A percentile compares a stretch with the other conserved stretches of the same genome.
phyloP scores from a whole-genome alignment of 2,329 filamentous ascomycete species.

The Tothia fuscella region DNA sequence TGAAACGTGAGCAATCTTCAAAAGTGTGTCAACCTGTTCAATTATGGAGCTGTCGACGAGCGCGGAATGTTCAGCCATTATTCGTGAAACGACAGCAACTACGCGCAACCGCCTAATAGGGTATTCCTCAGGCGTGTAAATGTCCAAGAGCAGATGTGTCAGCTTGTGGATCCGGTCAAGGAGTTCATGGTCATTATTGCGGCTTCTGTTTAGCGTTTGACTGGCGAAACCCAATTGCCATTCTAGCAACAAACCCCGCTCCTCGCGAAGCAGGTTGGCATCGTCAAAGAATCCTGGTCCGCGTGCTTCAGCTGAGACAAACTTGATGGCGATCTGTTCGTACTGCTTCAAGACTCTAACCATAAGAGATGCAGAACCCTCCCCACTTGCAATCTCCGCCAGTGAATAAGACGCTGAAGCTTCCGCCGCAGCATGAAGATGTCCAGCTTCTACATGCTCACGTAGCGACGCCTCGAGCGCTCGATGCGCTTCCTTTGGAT shows the following conservation, averaged over 20 bases:
- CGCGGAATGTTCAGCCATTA: slow-evolving; percentile 11
- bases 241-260: slow-evolving; percentile 30
- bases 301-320: slow-evolving; percentile 35
- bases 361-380: slow-evolving; percentile 1
- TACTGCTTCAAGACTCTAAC: background rate
- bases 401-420: slow-evolving; percentile 40
- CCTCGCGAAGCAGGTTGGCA: slow-evolving; percentile 16
- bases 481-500: slow-evolving; percentile 44
- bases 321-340: slow-evolving; percentile 16
- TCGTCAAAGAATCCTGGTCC: slow-evolving; percentile 35
- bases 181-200: background rate
- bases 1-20: slow-evolving; percentile 23
- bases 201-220: slow-evolving; percentile 17
- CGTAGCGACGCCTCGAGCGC: slow-evolving; percentile 49
- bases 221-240: slow-evolving; percentile 27
- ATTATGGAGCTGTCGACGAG: slow-evolving; percentile 2
- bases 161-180: background rate
- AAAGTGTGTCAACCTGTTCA: slow-evolving; percentile 5
- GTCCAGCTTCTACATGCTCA: slow-evolving; percentile 46
- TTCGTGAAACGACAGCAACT: slow-evolving; percentile 18
- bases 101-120: slow-evolving; percentile 24
- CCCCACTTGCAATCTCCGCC: slow-evolving; percentile 11
- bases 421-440: slow-evolving; percentile 41
- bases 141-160: slow-evolving; percentile 17
- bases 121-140: slow-evolving; percentile 20